Conservation (phyloP, 164 flowering plant species). For the Santalum album region DNA sequence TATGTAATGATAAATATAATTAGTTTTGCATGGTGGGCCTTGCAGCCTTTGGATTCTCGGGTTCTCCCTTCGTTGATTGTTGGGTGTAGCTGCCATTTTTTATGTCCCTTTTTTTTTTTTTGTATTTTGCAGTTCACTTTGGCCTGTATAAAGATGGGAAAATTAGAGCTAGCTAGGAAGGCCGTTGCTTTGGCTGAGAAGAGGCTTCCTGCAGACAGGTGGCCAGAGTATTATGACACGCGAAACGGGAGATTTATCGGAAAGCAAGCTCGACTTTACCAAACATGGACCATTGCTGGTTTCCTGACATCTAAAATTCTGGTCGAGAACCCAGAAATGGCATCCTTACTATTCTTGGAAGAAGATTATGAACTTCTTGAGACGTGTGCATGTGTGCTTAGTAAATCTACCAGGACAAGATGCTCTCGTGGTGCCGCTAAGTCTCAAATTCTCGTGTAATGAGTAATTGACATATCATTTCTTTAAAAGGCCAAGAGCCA, state of each 20-base stretch:
- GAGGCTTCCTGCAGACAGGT: constrained; percentile 31
- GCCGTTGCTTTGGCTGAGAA: constrained; percentile 49
- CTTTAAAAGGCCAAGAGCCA: neutral
- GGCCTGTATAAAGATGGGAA: constrained; percentile 57
- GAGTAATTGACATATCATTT: neutral
- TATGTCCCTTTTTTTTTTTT: neutral
- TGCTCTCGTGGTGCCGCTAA: constrained; percentile 4
- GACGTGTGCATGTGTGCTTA: neutral
- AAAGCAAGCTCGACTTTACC: constrained; percentile 19
- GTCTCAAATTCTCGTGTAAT: constrained; percentile 1
- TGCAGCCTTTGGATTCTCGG: neutral
- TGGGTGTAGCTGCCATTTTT: neutral
- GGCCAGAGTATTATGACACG: constrained; percentile 63
- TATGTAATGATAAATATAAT: no score
- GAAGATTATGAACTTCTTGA: constrained; percentile 4
- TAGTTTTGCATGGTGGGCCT: neutral
- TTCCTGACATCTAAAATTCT: constrained; percentile 2
- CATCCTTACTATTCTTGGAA: constrained; percentile 2
- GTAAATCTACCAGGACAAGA: neutral
- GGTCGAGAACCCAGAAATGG: constrained; percentile 11
- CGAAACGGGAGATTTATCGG: constrained; percentile 42
- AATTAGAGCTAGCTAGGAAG: constrained; percentile 34
- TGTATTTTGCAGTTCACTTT: constrained; percentile 34
- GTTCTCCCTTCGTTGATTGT: neutral
- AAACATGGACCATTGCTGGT: constrained; percentile 5